Evolutionary conservation across 768 basidiomycete genomes (phyloP).

Genomic region (Rubroboletus pulcherrimus): DNA sequence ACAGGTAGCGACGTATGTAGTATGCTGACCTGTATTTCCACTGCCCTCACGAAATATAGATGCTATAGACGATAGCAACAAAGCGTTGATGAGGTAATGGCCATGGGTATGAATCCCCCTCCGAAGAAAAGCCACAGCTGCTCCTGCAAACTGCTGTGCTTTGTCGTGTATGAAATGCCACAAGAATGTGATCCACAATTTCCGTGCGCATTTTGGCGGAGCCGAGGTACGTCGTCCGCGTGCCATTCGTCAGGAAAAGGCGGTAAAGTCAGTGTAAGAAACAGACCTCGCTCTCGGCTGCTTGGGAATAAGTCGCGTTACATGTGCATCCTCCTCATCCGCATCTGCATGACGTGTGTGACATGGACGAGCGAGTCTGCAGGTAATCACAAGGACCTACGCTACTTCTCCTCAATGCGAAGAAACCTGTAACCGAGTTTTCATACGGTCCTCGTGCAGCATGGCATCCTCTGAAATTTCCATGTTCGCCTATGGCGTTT

Average conservation of each 20-base stretch:
- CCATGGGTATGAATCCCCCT: conserved; percentile 9
- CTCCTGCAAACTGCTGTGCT: conserved; percentile 1
- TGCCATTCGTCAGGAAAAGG: background rate
- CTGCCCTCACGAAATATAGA: background rate
- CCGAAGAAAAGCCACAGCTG: conserved; percentile 13
- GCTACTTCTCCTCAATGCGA: conserved; percentile 20
- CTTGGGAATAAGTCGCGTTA: conserved; percentile 21
- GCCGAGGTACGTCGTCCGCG: background rate
- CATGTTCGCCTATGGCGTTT: background rate
- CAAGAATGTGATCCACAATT: conserved; percentile 13
- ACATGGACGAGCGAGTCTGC: background rate
- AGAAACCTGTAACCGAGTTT: conserved; percentile 25
- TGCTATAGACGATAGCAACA: background rate
- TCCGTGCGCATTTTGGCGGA: background rate
- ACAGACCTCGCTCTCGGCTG: conserved; percentile 13
- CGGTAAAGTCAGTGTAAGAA: background rate
- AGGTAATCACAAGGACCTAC: conserved; percentile 14
- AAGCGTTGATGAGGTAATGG: background rate
- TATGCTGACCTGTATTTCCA: background rate
- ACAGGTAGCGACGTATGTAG: background rate
- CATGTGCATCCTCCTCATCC: conserved; percentile 25
- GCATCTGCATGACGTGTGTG: conserved; percentile 14
- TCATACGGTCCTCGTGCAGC: conserved; percentile 20
- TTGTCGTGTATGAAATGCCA: conserved; percentile 13
- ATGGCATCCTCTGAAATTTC: conserved; percentile 24